These are phyloP conservation scores for Camellia oleifera DNA, from an alignment of 179 eudicot species.

Conservation along the genomic window DNA sequence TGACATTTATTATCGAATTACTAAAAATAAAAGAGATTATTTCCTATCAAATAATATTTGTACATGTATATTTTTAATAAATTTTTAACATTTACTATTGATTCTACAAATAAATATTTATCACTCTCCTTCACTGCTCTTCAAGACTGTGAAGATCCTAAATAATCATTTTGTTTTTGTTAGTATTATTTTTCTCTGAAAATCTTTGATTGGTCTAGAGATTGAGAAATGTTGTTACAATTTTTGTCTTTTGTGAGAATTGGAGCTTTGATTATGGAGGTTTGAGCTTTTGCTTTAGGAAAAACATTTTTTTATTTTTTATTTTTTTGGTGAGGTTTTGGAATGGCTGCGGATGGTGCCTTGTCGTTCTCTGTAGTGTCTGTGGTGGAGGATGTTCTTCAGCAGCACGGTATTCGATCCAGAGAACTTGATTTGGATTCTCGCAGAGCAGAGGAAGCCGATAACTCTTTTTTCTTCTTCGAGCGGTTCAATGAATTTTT, in stretches of 20 bases:
- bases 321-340: not conserved
- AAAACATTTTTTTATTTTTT: not conserved
- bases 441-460: slow-evolving; percentile 87
- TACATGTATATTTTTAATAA: no score
- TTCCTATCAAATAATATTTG: no score
- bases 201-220: slow-evolving; percentile 20
- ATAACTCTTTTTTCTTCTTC: slow-evolving; percentile 25
- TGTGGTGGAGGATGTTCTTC: slow-evolving; percentile 81
- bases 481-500: not conserved
- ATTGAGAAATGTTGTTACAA: slow-evolving; percentile 18
- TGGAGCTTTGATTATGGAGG: slow-evolving; percentile 22
- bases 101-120: no score
- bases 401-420: slow-evolving; percentile 66
- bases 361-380: slow-evolving; percentile 60
- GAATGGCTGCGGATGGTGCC: slow-evolving; percentile 48
- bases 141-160: not conserved
- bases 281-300: slow-evolving; percentile 21
- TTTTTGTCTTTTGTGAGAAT: not conserved
- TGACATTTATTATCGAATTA: no score
- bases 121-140: not conserved
- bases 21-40: no score
- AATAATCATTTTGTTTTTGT: not conserved
- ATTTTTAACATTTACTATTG: no score
- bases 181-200: not conserved
- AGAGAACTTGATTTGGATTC: slow-evolving; percentile 78